Conservation (phyloP, 2,329 filamentous ascomycete genomes). For the Verticillium isaacii region DNA sequence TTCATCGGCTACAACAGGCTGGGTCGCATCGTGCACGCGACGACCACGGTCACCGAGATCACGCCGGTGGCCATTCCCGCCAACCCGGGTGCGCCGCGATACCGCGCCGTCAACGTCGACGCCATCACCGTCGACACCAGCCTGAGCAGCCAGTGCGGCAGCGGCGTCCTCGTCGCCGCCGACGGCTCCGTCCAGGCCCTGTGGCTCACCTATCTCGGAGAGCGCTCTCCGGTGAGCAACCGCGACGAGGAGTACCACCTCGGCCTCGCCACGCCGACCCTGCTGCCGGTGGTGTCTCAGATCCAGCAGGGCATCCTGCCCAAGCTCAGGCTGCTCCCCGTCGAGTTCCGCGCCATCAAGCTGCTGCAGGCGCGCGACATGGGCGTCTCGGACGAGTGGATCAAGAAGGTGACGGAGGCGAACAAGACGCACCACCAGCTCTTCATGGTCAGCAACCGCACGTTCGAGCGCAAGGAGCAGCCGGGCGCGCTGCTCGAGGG, state of each 20-base stretch:
- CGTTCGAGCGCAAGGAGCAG: slow-evolving; percentile 52
- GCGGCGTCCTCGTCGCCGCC: slow-evolving; percentile 83
- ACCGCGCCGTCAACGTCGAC: slow-evolving; percentile 92
- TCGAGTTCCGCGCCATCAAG: slow-evolving; percentile 91
- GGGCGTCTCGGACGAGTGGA: slow-evolving; percentile 96
- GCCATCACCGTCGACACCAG: slow-evolving; percentile 96
- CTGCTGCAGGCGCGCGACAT: slow-evolving; percentile 97
- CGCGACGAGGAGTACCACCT: slow-evolving; percentile 97
- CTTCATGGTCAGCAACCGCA: slow-evolving; percentile 96
- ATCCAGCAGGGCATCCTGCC: slow-evolving; percentile 78
- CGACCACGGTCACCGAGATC: slow-evolving; percentile 94
- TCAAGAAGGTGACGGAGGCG: slow-evolving; percentile 78
- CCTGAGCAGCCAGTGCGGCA: slow-evolving; percentile 85
- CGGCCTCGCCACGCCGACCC: slow-evolving; percentile 80
- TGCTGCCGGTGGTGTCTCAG: slow-evolving; percentile 83
- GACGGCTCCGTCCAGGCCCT: slow-evolving; percentile 92
- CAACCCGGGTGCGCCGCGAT: slow-evolving; percentile 84
- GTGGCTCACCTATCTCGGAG: slow-evolving; percentile 95
- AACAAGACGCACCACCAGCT: slow-evolving; percentile 93
- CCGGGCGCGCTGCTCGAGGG: slow-evolving; percentile 71
- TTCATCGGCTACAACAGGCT: slow-evolving; percentile 99
- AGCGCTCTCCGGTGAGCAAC: slow-evolving; percentile 70
- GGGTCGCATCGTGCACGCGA: slow-evolving; percentile 84
- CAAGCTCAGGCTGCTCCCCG: slow-evolving; percentile 82
- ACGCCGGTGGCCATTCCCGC: slow-evolving; percentile 95